These are phyloP conservation scores for Coelastrella sp. DNA, from an alignment of 139 green algal genomes.

Conservation along the genomic window DNA sequence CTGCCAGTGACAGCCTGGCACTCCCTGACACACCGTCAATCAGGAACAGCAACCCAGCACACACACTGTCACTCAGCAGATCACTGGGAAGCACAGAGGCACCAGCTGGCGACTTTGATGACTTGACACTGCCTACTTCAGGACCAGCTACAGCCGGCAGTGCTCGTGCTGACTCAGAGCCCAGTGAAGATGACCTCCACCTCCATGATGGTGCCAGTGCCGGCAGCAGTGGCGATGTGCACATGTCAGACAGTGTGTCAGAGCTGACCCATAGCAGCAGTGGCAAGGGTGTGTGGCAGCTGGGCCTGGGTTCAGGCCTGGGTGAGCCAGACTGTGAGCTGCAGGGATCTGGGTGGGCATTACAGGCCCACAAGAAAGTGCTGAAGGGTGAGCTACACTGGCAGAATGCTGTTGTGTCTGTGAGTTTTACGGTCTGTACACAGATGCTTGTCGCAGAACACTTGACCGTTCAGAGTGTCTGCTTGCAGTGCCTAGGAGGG, in stretches of 20 bases:
- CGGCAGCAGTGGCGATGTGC: neutral
- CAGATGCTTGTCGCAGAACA: too few species aligned
- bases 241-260: constrained; percentile 11
- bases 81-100: neutral
- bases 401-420: neutral
- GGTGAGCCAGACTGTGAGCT: constrained; percentile 39
- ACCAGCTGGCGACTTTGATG: neutral
- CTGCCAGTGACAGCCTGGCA: neutral
- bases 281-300: neutral
- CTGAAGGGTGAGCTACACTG: neutral
- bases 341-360: constrained; percentile 27
- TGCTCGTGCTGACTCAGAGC: neutral
- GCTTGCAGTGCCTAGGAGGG: neutral
- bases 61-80: neutral
- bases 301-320: neutral
- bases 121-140: too few species aligned
- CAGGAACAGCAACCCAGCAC: neutral
- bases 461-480: too few species aligned
- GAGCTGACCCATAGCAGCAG: neutral
- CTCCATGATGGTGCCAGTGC: neutral
- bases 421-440: too few species aligned
- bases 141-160: neutral
- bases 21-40: constrained; percentile 1
- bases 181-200: neutral
- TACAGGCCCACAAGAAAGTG: constrained; percentile 42